These are phyloP conservation scores for Colletotrichum chlorophyti DNA, from an alignment of 2,329 filamentous ascomycete species.

Conservation along the genomic window DNA sequence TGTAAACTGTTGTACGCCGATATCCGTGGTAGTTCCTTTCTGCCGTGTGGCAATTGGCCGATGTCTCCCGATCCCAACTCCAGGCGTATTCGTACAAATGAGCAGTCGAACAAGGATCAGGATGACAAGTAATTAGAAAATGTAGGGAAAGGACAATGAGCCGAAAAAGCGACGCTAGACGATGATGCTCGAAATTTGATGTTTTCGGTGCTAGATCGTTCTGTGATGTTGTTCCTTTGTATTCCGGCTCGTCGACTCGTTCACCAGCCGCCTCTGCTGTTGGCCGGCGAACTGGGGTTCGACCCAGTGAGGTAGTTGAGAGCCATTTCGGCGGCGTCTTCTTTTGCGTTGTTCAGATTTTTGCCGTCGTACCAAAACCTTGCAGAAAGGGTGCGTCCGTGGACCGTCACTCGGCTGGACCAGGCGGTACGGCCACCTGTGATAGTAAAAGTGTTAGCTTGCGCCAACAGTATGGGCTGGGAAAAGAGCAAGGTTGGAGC, in stretches of 20 bases:
- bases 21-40: conserved; percentile 22
- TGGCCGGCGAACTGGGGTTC: conserved; percentile 48
- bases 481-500: conserved; percentile 28
- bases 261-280: conserved; percentile 29
- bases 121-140: neutral
- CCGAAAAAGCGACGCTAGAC: conserved; percentile 17
- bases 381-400: conserved; percentile 69
- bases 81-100: conserved; percentile 29
- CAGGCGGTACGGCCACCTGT: conserved; percentile 88
- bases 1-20: conserved; percentile 27
- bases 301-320: conserved; percentile 61
- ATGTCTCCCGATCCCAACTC: conserved; percentile 27
- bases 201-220: conserved; percentile 3
- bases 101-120: conserved; percentile 10
- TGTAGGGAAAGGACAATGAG: neutral
- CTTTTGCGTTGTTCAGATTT: conserved; percentile 85
- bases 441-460: conserved; percentile 6
- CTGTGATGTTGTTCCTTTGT: neutral
- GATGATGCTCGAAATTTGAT: conserved; percentile 14
- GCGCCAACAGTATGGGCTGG: neutral
- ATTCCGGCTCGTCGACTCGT: neutral
- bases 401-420: conserved; percentile 81
- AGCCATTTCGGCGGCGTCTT: conserved; percentile 89
- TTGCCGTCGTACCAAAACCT: conserved; percentile 92
- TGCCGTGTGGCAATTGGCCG: conserved; percentile 29